Evolutionary conservation across 805 yeast species (phyloP).

Genomic region (Dipodascus geniculatus): DNA sequence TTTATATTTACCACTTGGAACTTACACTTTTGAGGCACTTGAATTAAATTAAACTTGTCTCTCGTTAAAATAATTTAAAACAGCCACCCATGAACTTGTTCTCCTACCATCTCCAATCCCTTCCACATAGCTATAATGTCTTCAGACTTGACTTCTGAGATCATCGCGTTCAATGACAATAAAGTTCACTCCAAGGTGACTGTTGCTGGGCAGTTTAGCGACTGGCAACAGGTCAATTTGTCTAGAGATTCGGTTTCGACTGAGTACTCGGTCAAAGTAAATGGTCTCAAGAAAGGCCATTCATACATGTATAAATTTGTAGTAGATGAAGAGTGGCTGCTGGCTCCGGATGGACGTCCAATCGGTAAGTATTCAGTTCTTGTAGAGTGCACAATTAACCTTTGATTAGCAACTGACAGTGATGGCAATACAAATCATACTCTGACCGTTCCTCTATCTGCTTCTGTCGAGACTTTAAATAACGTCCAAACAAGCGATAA

Average conservation of each 20-base stretch:
- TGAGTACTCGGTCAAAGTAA: slow-evolving; percentile 2
- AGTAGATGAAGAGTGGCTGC: slow-evolving; percentile 30
- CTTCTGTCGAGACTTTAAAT: too few relatives aligned
- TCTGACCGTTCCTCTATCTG: neutral
- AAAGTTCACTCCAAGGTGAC: slow-evolving; percentile 19
- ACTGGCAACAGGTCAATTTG: slow-evolving; percentile 22
- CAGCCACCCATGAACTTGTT: neutral
- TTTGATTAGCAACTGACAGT: neutral
- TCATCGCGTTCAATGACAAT: slow-evolving; percentile 16
- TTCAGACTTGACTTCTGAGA: neutral
- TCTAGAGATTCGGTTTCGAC: neutral
- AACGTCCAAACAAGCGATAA: too few relatives aligned
- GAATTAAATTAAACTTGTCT: neutral
- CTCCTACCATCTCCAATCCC: neutral
- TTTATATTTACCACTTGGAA: too few relatives aligned
- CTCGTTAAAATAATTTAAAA: neutral
- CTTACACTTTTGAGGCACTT: too few relatives aligned
- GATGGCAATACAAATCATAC: neutral
- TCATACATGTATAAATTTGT: slow-evolving; percentile 29
- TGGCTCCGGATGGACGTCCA: slow-evolving; percentile 16
- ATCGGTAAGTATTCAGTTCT: neutral
- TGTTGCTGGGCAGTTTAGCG: slow-evolving; percentile 30
- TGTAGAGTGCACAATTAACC: too few relatives aligned
- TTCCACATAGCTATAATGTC: neutral
- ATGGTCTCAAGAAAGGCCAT: slow-evolving; percentile 16